phyloP scores from a whole-genome alignment of 192 early-diverging fungal species.

The Rhizophagus prolifer region DNA sequence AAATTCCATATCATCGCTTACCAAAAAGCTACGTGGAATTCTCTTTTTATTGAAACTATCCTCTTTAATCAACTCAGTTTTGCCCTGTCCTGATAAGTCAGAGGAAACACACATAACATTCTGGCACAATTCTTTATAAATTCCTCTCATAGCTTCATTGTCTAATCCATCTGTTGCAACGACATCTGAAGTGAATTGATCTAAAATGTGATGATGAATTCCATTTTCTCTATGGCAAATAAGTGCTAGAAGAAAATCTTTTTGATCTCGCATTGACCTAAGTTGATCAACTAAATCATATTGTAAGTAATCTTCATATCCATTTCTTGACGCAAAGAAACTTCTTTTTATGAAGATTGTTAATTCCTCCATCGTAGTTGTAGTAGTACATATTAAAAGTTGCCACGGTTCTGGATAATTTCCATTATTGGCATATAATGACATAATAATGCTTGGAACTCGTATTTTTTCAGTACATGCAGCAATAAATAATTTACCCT shows the following conservation, averaged over 20 bases:
- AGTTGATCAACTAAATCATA: conserved; percentile 22
- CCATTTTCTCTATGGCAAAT: conserved; percentile 19
- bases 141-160: background rate
- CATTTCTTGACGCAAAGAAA: conserved; percentile 24
- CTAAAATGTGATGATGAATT: conserved; percentile 28
- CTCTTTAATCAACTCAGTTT: conserved; percentile 23
- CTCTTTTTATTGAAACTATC: background rate
- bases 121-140: too few species aligned
- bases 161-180: background rate
- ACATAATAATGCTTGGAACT: conserved; percentile 26
- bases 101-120: too few species aligned
- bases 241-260: conserved; percentile 3
- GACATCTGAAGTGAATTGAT: conserved; percentile 26
- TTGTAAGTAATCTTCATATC: conserved; percentile 24
- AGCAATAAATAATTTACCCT: conserved; percentile 28
- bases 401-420: conserved; percentile 28
- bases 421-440: conserved; percentile 27
- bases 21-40: conserved; percentile 10
- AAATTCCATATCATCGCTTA: conserved; percentile 25
- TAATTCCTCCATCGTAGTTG: conserved; percentile 28
- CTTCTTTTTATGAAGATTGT: conserved; percentile 24
- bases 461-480: conserved; percentile 15
- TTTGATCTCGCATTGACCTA: background rate
- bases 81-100: too few species aligned
- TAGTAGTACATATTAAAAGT: conserved; percentile 23